Conservation (phyloP, 768 basidiomycete species). For the Termitomyces titanicus region DNA sequence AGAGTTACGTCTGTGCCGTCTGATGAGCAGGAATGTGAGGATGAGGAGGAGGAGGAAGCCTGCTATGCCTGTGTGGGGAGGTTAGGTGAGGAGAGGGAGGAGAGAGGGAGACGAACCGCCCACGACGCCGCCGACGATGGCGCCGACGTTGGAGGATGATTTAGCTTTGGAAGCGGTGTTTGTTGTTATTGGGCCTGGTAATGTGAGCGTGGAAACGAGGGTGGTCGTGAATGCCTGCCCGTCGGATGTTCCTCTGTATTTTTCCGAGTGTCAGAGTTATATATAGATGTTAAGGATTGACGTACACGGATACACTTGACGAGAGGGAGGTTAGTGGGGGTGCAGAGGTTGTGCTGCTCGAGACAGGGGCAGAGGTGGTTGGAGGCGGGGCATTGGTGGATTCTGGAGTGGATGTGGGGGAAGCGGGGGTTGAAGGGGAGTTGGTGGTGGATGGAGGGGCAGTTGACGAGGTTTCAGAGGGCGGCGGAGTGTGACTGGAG, state of each 20-base stretch:
- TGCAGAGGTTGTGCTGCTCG: not conserved
- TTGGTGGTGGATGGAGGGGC: not conserved
- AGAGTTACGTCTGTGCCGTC: slow-evolving; percentile 19
- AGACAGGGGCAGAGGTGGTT: not conserved
- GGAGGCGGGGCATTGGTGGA: not conserved
- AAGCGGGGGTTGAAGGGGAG: not conserved
- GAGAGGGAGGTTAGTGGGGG: not conserved
- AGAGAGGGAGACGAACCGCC: slow-evolving; percentile 32
- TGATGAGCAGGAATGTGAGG: slow-evolving; percentile 23
- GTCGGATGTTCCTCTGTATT: not conserved
- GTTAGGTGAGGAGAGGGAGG: not conserved
- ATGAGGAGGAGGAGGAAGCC: slow-evolving; percentile 22
- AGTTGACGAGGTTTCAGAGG: not conserved
- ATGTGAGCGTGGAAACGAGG: not conserved
- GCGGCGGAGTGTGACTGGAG: not conserved
- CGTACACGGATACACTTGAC: not conserved
- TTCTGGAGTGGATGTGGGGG: not conserved
- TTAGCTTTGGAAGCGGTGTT: not conserved
- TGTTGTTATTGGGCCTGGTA: slow-evolving; percentile 15
- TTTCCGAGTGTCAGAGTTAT: not conserved
- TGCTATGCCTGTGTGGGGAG: slow-evolving; percentile 23
- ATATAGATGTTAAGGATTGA: not conserved
- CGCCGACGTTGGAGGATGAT: slow-evolving; percentile 25
- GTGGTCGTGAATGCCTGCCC: slow-evolving; percentile 13
- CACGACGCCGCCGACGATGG: slow-evolving; percentile 52